These are phyloP conservation scores for Populus simonii DNA, from an alignment of 345 rosid species.

Conservation along the genomic window DNA sequence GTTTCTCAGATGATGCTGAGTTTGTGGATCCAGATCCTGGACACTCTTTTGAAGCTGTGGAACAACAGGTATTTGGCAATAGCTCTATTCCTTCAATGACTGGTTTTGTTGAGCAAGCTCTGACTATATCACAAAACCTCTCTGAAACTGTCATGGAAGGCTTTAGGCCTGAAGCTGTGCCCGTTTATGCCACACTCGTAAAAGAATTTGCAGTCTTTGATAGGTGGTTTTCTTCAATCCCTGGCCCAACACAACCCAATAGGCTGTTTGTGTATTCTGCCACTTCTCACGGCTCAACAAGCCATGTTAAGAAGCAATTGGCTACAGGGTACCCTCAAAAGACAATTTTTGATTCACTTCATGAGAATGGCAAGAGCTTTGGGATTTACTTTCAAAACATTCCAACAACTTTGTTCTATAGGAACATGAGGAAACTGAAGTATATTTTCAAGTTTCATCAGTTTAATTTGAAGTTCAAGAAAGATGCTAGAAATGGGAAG, in stretches of 20 bases:
- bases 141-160: constrained; percentile 87
- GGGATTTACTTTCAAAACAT: constrained; percentile 80
- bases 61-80: constrained; percentile 76
- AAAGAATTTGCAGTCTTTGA: constrained; percentile 79
- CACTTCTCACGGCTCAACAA: constrained; percentile 91
- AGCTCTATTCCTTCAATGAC: constrained; percentile 71
- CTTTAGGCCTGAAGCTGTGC: constrained; percentile 68
- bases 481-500: constrained; percentile 69
- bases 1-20: constrained; percentile 85
- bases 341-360: constrained; percentile 86
- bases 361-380: constrained; percentile 56
- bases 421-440: constrained; percentile 83
- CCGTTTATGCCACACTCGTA: constrained; percentile 62
- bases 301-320: constrained; percentile 73
- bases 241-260: constrained; percentile 97
- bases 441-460: constrained; percentile 66
- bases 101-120: constrained; percentile 90
- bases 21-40: constrained; percentile 98
- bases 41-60: constrained; percentile 86
- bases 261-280: constrained; percentile 86
- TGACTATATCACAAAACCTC: constrained; percentile 64
- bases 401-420: constrained; percentile 78
- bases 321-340: constrained; percentile 85
- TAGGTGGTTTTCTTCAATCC: constrained; percentile 92
- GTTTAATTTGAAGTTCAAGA: constrained; percentile 57